Evolutionary conservation across 164 flowering plant species (phyloP).

Genomic region (Buxus sempervirens): DNA sequence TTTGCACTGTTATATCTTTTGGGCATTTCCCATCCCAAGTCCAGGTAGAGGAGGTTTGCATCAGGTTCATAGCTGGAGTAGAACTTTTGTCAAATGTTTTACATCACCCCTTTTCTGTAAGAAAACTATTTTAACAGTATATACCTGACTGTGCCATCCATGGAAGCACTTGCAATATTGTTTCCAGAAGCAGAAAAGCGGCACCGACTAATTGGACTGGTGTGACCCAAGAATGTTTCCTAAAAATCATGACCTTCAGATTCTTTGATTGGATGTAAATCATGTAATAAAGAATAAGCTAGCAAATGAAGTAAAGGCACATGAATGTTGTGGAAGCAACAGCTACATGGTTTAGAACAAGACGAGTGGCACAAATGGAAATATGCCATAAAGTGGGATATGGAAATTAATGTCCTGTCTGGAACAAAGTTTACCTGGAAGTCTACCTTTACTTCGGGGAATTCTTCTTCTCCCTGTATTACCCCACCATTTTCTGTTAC

Average conservation of each 20-base stretch:
- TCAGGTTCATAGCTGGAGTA: too few relatives aligned
- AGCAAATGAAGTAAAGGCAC: background rate
- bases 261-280: too few relatives aligned
- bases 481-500: slow-evolving; percentile 42
- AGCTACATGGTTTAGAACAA: background rate
- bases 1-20: too few relatives aligned
- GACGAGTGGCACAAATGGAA: too few relatives aligned
- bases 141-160: slow-evolving; percentile 97
- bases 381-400: too few relatives aligned
- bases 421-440: slow-evolving; percentile 55
- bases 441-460: slow-evolving; percentile 76
- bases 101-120: background rate
- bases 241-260: slow-evolving; percentile 25
- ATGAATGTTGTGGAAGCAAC: background rate
- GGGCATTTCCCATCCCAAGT: too few relatives aligned
- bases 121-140: background rate
- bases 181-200: slow-evolving; percentile 91
- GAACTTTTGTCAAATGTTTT: too few relatives aligned
- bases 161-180: slow-evolving; percentile 96
- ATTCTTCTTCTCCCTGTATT: slow-evolving; percentile 57
- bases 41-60: too few relatives aligned
- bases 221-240: slow-evolving; percentile 95
- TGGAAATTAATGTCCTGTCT: too few relatives aligned
- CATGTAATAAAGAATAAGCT: background rate
- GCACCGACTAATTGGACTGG: slow-evolving; percentile 84